A percentile compares a stretch with the other conserved stretches of the same genome.
phyloP scores from a whole-genome alignment of 352 stramenopile species.

The Pythium phragmitis region DNA sequence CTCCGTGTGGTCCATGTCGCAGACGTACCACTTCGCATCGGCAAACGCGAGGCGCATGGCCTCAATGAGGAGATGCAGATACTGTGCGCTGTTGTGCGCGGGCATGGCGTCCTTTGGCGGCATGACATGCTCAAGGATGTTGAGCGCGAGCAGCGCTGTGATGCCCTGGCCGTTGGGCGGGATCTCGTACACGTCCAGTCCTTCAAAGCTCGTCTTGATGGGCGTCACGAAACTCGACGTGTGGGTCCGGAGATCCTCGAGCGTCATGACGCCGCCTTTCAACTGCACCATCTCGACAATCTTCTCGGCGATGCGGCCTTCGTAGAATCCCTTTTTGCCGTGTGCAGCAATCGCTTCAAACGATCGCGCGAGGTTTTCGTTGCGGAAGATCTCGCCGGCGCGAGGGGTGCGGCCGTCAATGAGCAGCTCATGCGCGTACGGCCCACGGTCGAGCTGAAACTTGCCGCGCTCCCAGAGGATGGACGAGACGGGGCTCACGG shows the following conservation, averaged over 20 bases:
- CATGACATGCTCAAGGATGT: slow-evolving; percentile 80
- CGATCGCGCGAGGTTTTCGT: slow-evolving; percentile 81
- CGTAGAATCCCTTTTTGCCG: slow-evolving; percentile 87
- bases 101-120: slow-evolving; percentile 35
- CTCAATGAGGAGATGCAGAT: slow-evolving; percentile 92
- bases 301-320: slow-evolving; percentile 77
- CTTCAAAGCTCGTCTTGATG: slow-evolving; percentile 87
- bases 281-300: slow-evolving; percentile 83
- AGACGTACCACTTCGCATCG: slow-evolving; percentile 87
- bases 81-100: slow-evolving; percentile 55
- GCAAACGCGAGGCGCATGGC: slow-evolving; percentile 93
- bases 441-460: slow-evolving; percentile 56
- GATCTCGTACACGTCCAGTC: slow-evolving; percentile 92
- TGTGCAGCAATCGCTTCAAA: slow-evolving; percentile 85
- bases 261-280: slow-evolving; percentile 66
- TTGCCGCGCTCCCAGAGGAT: slow-evolving; percentile 80
- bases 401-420: slow-evolving; percentile 48
- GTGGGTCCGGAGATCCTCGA: slow-evolving; percentile 89
- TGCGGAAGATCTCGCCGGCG: slow-evolving; percentile 84
- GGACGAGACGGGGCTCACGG: slow-evolving; percentile 89
- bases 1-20: slow-evolving; percentile 68
- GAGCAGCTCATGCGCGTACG: slow-evolving; percentile 53
- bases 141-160: slow-evolving; percentile 93
- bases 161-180: slow-evolving; percentile 97
- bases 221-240: slow-evolving; percentile 89